A percentile compares a stretch with the other conserved stretches of the same genome.
phyloP scores from a whole-genome alignment of 148 eudicot genomes.

The Fagopyrum tataricum region DNA sequence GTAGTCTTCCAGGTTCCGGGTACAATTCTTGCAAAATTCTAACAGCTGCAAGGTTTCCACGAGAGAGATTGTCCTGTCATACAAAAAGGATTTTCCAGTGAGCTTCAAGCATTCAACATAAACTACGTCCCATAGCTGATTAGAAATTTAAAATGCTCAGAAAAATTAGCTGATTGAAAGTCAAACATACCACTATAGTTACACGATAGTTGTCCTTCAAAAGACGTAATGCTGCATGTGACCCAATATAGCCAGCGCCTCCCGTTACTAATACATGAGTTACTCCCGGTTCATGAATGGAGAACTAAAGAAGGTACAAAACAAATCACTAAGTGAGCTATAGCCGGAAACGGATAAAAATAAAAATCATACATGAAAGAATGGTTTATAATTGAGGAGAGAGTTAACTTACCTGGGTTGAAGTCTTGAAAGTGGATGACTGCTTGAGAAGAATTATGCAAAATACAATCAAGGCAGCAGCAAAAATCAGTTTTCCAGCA shows the following conservation, averaged over 20 bases:
- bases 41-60: constrained; percentile 87
- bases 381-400: background rate
- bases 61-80: constrained; percentile 79
- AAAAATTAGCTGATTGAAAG: constrained; percentile 4
- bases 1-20: constrained; percentile 82
- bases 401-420: constrained; percentile 45
- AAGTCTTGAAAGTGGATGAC: constrained; percentile 47
- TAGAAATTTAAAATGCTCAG: background rate
- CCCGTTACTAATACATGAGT: constrained; percentile 93
- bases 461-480: constrained; percentile 50
- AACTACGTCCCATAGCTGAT: background rate
- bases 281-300: constrained; percentile 64
- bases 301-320: constrained; percentile 44
- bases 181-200: constrained; percentile 72
- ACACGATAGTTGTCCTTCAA: constrained; percentile 78
- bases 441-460: constrained; percentile 62
- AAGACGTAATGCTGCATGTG: constrained; percentile 87
- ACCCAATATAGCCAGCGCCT: constrained; percentile 97
- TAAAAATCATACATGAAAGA: background rate
- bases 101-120: background rate
- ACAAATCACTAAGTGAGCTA: background rate
- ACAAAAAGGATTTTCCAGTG: constrained; percentile 4
- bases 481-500: constrained; percentile 48
- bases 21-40: constrained; percentile 63
- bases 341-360: background rate